Conservation (phyloP, 2,329 filamentous ascomycete species). For the Stagonosporopsis chrysanthemi region DNA sequence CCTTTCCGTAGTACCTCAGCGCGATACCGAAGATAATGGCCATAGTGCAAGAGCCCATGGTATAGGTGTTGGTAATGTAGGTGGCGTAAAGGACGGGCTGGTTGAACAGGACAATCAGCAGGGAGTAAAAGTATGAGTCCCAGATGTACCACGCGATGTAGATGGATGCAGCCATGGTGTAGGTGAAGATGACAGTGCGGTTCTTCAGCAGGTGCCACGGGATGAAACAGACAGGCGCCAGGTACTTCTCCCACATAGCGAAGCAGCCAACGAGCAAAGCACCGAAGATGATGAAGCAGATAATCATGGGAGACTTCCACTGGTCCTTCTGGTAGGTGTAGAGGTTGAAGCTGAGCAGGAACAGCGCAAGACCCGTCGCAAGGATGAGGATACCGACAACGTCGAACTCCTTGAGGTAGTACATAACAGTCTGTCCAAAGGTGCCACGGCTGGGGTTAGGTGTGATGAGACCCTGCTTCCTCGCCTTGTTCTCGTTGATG, state of each 20-base stretch:
- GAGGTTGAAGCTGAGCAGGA: conserved; percentile 74
- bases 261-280: conserved; percentile 48
- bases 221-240: conserved; percentile 53
- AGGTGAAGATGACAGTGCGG: conserved; percentile 63
- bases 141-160: conserved; percentile 49
- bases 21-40: conserved; percentile 39
- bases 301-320: conserved; percentile 51
- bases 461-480: conserved; percentile 60
- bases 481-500: conserved; percentile 68
- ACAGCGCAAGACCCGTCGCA: conserved; percentile 66
- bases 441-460: conserved; percentile 57
- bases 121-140: conserved; percentile 54
- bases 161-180: conserved; percentile 54
- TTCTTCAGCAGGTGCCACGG: conserved; percentile 58
- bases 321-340: conserved; percentile 40
- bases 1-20: conserved; percentile 41
- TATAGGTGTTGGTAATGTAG: conserved; percentile 53
- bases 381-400: conserved; percentile 68
- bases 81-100: conserved; percentile 43
- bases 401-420: conserved; percentile 71
- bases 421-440: conserved; percentile 54
- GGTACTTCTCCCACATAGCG: conserved; percentile 51
- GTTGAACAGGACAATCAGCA: conserved; percentile 51
- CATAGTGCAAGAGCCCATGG: conserved; percentile 47
- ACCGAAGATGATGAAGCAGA: conserved; percentile 53